Evolutionary conservation across 2,329 filamentous ascomycete species (phyloP).

Genomic region (Atkinsonella texensis): DNA sequence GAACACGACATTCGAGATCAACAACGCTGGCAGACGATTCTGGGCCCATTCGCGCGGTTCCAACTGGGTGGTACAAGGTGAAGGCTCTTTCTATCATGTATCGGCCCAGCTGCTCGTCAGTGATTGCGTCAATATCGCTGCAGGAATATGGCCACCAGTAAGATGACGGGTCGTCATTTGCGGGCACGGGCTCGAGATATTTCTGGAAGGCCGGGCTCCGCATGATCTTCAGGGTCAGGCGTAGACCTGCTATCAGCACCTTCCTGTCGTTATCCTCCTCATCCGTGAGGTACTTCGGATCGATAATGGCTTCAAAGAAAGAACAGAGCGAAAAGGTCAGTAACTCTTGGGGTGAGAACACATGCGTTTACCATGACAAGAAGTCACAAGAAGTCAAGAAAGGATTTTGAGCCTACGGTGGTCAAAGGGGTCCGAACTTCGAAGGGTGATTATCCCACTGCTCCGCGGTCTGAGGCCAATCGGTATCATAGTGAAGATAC

Average conservation of each 20-base stretch:
- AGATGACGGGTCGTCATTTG: constrained; percentile 7
- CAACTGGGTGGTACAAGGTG: constrained; percentile 11
- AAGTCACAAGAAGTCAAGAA: neutral
- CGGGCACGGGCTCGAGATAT: constrained; percentile 8
- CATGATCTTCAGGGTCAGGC: constrained; percentile 9
- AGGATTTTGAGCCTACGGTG: constrained; percentile 8
- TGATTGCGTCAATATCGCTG: constrained; percentile 9
- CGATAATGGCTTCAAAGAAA: constrained; percentile 9
- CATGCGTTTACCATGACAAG: too few species aligned
- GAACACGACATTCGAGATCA: constrained; percentile 40
- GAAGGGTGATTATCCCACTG: constrained; percentile 9
- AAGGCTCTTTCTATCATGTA: constrained; percentile 10
- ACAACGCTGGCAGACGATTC: constrained; percentile 16
- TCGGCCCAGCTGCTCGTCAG: constrained; percentile 11
- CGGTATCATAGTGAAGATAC: constrained; percentile 7
- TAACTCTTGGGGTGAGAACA: neutral
- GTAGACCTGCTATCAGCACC: constrained; percentile 10
- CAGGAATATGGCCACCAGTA: constrained; percentile 13
- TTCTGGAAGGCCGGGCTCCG: constrained; percentile 6
- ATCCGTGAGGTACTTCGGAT: constrained; percentile 11
- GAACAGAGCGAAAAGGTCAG: neutral
- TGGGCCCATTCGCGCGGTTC: constrained; percentile 11
- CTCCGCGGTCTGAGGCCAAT: constrained; percentile 10
- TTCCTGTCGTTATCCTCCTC: constrained; percentile 10
- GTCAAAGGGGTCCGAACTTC: constrained; percentile 9